Conservation (phyloP, 305 asterid genomes). For the Euphrasia arctica region DNA sequence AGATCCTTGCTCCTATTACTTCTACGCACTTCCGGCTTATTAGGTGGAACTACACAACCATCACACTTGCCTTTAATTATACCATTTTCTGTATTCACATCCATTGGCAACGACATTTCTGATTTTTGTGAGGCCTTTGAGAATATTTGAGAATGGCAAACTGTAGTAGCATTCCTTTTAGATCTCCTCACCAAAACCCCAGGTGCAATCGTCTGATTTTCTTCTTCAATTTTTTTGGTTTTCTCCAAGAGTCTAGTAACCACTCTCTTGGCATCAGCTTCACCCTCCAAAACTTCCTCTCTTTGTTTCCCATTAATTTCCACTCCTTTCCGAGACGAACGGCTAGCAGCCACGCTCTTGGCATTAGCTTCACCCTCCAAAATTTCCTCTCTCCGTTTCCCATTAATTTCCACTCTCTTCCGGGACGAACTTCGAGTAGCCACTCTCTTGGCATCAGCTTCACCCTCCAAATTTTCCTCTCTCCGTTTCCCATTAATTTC, state of each 20-base stretch:
- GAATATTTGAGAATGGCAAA: slow-evolving; percentile 22
- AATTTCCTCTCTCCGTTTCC: neutral
- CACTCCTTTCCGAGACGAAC: slow-evolving; percentile 13
- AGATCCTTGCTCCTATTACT: slow-evolving; percentile 35
- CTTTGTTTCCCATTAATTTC: neutral
- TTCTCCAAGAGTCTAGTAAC: slow-evolving; percentile 16
- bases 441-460: slow-evolving; percentile 26
- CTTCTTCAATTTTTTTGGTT: slow-evolving; percentile 26
- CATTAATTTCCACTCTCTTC: slow-evolving; percentile 23
- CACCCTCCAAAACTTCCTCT: slow-evolving; percentile 9
- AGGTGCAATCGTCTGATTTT: slow-evolving; percentile 28
- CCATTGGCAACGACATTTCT: slow-evolving; percentile 19
- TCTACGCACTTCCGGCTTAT: slow-evolving; percentile 33
- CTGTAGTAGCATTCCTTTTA: slow-evolving; percentile 33
- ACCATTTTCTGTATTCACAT: slow-evolving; percentile 5
- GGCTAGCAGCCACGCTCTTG: neutral
- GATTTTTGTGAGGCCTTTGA: slow-evolving; percentile 11
- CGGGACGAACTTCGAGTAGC: slow-evolving; percentile 29
- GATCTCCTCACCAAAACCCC: slow-evolving; percentile 39
- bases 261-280: no score
- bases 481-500: neutral
- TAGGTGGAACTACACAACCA: slow-evolving; percentile 21
- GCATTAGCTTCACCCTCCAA: slow-evolving; percentile 3
- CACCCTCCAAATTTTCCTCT: neutral
- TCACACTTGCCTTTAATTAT: slow-evolving; percentile 14